Evolutionary conservation across 192 early-diverging fungal species (phyloP).

Genomic region (Coemansia reversa): DNA sequence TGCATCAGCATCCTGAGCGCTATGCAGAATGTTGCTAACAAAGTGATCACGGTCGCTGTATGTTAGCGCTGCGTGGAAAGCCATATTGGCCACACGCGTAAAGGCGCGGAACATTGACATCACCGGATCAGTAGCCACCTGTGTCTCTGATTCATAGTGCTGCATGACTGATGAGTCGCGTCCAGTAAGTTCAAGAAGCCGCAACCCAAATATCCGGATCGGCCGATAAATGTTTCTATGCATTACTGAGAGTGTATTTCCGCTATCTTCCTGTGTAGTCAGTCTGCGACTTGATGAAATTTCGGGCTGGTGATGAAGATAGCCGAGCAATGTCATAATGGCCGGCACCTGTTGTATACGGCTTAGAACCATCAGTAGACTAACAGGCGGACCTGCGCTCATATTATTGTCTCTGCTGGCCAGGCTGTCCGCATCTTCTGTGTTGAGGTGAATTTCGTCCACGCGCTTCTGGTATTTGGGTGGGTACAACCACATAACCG

Average conservation of each 20-base stretch:
- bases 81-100: conserved; percentile 69
- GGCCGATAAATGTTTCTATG: conserved; percentile 20
- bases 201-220: conserved; percentile 62
- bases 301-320: conserved; percentile 53
- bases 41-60: conserved; percentile 67
- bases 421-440: conserved; percentile 15
- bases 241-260: conserved; percentile 15
- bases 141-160: conserved; percentile 64
- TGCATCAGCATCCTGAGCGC: conserved; percentile 55
- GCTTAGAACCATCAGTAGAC: conserved; percentile 62
- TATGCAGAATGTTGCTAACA: conserved; percentile 62
- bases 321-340: conserved; percentile 67
- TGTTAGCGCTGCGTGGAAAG: conserved; percentile 61
- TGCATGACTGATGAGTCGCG: conserved; percentile 80
- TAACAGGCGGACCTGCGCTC: conserved; percentile 32
- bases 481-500: conserved; percentile 74
- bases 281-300: conserved; percentile 17
- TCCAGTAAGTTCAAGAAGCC: conserved; percentile 76
- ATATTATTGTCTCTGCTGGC: conserved; percentile 23
- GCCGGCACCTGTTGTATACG: conserved; percentile 65
- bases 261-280: conserved; percentile 1
- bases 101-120: conserved; percentile 83
- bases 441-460: conserved; percentile 24
- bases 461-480: conserved; percentile 57
- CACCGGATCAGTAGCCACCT: conserved; percentile 67